Evolutionary conservation across 2,329 filamentous ascomycete species (phyloP).

Genomic region (Claviceps digitariae): DNA sequence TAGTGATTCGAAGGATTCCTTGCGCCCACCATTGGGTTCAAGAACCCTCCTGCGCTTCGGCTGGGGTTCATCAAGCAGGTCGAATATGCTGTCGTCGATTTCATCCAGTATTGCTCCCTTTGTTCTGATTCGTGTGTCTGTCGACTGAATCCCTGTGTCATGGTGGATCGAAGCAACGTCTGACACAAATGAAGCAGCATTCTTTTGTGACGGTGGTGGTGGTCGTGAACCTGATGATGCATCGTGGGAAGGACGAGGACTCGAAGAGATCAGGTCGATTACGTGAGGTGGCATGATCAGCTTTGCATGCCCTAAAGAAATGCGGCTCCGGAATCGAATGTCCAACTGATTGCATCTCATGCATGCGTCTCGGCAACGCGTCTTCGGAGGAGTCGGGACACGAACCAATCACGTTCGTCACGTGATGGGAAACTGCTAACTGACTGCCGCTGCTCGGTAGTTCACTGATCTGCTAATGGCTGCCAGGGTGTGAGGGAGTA

Average conservation of each 20-base stretch:
- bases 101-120: not conserved
- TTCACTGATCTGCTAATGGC: too few species aligned
- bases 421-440: not conserved
- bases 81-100: not conserved
- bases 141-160: not conserved
- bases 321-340: not conserved
- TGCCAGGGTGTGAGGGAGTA: too few species aligned
- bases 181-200: not conserved
- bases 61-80: not conserved
- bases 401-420: not conserved
- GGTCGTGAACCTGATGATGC: not conserved
- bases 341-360: not conserved
- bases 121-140: not conserved
- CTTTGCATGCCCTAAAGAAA: not conserved
- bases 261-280: constrained; percentile 25
- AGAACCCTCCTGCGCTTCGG: not conserved
- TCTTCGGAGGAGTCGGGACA: not conserved
- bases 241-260: constrained; percentile 12
- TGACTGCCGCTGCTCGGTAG: too few species aligned
- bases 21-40: not conserved
- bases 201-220: not conserved
- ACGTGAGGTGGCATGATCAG: constrained; percentile 18
- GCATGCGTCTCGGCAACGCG: not conserved
- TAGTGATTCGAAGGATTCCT: not conserved
- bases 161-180: not conserved